phyloP scores from a whole-genome alignment of 495 filamentous ascomycete genomes.

The Penicillium arizonense region DNA sequence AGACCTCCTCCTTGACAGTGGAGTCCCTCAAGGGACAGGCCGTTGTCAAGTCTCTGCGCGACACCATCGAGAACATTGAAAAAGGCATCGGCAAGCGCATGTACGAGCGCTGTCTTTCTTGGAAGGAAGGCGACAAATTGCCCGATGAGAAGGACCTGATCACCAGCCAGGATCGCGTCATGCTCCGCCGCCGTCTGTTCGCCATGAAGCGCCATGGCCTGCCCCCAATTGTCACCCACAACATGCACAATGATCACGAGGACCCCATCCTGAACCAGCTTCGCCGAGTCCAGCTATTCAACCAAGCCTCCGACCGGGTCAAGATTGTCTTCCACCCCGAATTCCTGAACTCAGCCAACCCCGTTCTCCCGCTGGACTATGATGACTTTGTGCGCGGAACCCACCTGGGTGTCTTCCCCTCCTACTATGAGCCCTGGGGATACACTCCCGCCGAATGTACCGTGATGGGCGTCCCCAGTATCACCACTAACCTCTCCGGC shows the following conservation, averaged over 20 bases:
- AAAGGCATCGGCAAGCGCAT: slow-evolving; percentile 86
- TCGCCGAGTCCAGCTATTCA: slow-evolving; percentile 93
- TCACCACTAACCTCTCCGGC: slow-evolving; percentile 95
- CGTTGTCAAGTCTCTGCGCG: slow-evolving; percentile 90
- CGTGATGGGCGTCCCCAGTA: slow-evolving; percentile 98
- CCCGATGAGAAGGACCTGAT: slow-evolving; percentile 96
- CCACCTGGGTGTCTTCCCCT: slow-evolving; percentile 91
- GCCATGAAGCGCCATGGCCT: slow-evolving; percentile 91
- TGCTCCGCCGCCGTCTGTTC: slow-evolving; percentile 86
- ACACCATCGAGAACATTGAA: slow-evolving; percentile 89
- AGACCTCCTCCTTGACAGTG: slow-evolving; percentile 93
- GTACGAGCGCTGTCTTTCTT: slow-evolving; percentile 87
- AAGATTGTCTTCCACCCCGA: slow-evolving; percentile 98
- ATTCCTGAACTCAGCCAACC: slow-evolving; percentile 93
- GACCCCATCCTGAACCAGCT: slow-evolving; percentile 97
- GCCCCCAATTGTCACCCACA: slow-evolving; percentile 98
- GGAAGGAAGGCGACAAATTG: slow-evolving; percentile 90
- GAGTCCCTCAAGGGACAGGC: slow-evolving; percentile 96
- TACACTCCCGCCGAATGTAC: slow-evolving; percentile 98
- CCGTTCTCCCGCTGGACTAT: slow-evolving; percentile 92
- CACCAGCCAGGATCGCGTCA: slow-evolving; percentile 85
- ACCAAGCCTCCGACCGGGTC: slow-evolving; percentile 89
- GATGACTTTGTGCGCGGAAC: slow-evolving; percentile 98
- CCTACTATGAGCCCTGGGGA: slow-evolving; percentile 99
- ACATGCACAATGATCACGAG: slow-evolving; percentile 92